Evolutionary conservation across 257 asterid species (phyloP), one percentile per base, ranked within the genome.

Genomic region (Nicotiana tabacum): DNA sequence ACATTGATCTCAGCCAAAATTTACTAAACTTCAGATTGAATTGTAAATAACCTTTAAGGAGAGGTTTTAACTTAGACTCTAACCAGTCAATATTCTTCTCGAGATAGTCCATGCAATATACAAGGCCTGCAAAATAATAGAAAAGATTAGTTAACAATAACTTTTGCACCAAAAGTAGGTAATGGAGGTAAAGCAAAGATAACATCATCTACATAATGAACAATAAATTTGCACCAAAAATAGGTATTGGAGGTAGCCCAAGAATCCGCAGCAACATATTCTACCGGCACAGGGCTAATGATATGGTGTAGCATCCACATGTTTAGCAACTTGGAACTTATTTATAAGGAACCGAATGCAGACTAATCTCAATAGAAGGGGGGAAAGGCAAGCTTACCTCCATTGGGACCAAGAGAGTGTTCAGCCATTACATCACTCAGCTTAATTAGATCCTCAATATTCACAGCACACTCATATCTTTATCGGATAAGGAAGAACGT

Each of bases 341-440:
- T 18, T 69, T 68, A 68, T 48, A 65, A 17, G 32, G 12, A 46
- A 51, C 55, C 18, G 12, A 16, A 18, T n/a, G 83, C 17, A 51
- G 12, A n/a, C 18, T 66, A 27, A 53, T 65, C 46, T 37, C 1
- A 37, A 18, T 60, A 39, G 32, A 66, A 66, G 66, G 17, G 66
- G 1, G 67, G 16, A 43, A 83, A 68, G 29, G 83, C 48, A 82
- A 81, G 7, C 87, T 87, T 86, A 96, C 99, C 98, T 85, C 98
- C 99, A 83, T 96, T 94, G 21, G 99, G 98, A 85, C 99, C 99
- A 80, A 96, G 99, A 46, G 95, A 89, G 83, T 96, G 99, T 90
- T 96, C 98, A 83, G 68, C 82, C 99, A 96, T 93, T 46, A 94
- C 98, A 91, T 94, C 99, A 82, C 85, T 83, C 67, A 96, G 97